Base-by-base conservation (phyloP, 2,329 filamentous ascomycete genomes). In the Trichoderma pleuroti region DNA sequence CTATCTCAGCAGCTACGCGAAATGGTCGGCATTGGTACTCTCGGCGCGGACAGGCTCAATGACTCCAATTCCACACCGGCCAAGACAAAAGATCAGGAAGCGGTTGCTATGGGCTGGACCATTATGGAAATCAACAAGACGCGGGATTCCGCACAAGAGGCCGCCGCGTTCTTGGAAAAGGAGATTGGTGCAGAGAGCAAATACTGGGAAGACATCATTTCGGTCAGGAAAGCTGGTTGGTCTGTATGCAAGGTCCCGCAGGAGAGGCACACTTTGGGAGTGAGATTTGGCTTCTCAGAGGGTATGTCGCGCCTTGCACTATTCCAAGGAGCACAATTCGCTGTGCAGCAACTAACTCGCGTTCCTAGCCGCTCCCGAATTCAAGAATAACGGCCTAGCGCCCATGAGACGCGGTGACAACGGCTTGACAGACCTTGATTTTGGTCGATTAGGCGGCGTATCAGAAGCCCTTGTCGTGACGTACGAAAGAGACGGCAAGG, bases 241-340 rank as follows among this genome's bases (percentile, higher is more conserved):
- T 91, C 92, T 24, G 84, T 98, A 21, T 95, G 91, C 74, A 88
- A 92, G 62, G 83, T 96, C 52, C 93, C 93, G 0, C 85, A 90
- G 8, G 90, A 95, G 74, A 85, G 86, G 63, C 89, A 93, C 74
- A 90, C 90, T 0, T 85, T 98, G 63, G 94, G 92, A 24, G 95
- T 98, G 42, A 90, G 92, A 73, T 98, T 95, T 80, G 96, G 95
- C 9, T 97, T 97, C 77, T 86, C 91, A 14, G 95, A 98, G 83
- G 87, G 87, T 87, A 80, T 68, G 81, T 75, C 21, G 24, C 18
- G 18, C 18, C 28, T 30, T 12, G 16, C 18, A 10, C 42, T 18
- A 18, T 63, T 62, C 39, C 8, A 28, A 12, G 12, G 16, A 3
- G 6, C 7, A 26, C 10, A 39, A 14, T 39, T 10, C 1, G 8